Percentiles rank a stretch among this genome's conserved stretches.
Evolutionary conservation across 2,329 filamentous ascomycete species (phyloP).

Genomic region (Myotisia sp.): DNA sequence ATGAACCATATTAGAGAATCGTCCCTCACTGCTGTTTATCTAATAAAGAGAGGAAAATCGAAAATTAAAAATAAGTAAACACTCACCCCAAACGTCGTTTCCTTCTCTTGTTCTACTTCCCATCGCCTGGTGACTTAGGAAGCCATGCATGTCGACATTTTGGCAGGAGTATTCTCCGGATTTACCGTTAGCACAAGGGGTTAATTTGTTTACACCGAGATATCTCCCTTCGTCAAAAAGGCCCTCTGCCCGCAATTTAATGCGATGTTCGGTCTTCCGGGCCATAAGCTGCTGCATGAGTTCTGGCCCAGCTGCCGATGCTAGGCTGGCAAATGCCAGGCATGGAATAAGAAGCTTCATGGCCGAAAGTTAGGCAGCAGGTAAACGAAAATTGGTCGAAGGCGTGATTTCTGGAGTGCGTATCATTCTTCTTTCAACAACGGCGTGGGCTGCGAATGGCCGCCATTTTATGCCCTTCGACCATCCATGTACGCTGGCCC

Average conservation of each 20-base stretch:
- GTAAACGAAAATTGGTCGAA: too few relatives aligned
- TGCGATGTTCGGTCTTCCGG: slow-evolving; percentile 10
- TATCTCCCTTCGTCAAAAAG: slow-evolving; percentile 9
- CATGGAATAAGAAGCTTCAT: too few relatives aligned
- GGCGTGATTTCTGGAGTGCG: too few relatives aligned
- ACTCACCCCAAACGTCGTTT: slow-evolving; percentile 25
- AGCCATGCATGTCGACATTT: slow-evolving; percentile 28
- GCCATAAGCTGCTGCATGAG: slow-evolving; percentile 12
- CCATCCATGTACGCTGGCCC: too few relatives aligned
- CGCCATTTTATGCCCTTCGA: too few relatives aligned
- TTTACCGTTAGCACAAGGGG: slow-evolving; percentile 20
- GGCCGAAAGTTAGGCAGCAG: too few relatives aligned
- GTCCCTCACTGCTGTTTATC: too few relatives aligned
- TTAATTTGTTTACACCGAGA: not conserved
- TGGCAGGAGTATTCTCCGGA: slow-evolving; percentile 25
- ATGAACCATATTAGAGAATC: not conserved
- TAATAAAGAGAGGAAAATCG: not conserved
- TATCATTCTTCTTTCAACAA: too few relatives aligned
- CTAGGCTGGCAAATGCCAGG: slow-evolving; percentile 9
- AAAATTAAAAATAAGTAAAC: not conserved
- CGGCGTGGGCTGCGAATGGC: too few relatives aligned
- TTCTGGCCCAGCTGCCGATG: slow-evolving; percentile 5
- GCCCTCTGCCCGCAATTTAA: slow-evolving; percentile 8
- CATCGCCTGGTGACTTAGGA: slow-evolving; percentile 27
- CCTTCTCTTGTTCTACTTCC: slow-evolving; percentile 25